These are phyloP conservation scores for Tulasnella sp. DNA, from an alignment of 768 basidiomycete species.

Conservation along the genomic window DNA sequence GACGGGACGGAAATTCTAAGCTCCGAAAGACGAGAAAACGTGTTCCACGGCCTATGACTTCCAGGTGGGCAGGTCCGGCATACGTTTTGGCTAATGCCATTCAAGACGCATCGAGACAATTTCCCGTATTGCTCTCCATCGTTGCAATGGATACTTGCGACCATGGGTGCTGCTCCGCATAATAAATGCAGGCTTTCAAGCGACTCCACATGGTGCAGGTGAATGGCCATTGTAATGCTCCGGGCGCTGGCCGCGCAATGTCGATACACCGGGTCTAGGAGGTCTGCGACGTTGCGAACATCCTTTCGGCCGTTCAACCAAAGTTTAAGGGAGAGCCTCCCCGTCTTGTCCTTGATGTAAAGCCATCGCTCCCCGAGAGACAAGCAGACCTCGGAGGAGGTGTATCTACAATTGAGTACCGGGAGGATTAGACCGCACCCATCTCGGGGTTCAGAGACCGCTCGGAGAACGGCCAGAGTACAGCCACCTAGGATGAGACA, in stretches of 20 bases:
- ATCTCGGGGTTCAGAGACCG: background rate
- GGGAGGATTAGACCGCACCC: background rate
- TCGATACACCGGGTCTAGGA: background rate
- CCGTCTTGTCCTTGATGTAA: background rate
- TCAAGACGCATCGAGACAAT: background rate
- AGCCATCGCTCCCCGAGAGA: background rate
- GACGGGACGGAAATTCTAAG: background rate
- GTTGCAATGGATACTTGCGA: background rate
- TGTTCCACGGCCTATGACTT: no score
- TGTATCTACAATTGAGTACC: background rate
- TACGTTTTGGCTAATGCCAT: background rate
- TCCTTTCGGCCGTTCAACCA: no score
- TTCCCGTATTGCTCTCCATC: background rate
- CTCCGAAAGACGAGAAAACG: background rate
- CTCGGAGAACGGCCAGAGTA: background rate
- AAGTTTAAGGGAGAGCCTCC: background rate
- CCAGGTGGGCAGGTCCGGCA: background rate
- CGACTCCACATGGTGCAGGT: background rate
- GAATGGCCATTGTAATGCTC: background rate
- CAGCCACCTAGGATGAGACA: background rate
- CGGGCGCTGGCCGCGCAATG: background rate
- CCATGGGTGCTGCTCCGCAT: background rate
- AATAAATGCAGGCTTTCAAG: background rate
- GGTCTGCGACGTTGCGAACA: background rate
- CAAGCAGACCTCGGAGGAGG: background rate